Conservation (phyloP, 257 asterid genomes). For the Solanum bukasovii region DNA sequence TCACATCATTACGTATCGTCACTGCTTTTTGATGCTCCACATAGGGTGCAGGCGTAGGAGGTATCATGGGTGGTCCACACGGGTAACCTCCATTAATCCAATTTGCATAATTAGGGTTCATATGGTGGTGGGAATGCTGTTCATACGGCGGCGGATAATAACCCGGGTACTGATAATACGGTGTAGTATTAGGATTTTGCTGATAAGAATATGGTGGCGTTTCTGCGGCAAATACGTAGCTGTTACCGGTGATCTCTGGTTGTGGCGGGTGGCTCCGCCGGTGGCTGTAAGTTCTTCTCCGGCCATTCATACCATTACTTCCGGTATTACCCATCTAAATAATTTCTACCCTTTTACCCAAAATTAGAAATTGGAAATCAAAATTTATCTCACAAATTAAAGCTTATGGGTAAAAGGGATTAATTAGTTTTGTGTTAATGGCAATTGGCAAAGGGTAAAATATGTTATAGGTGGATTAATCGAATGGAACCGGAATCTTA, state of each 20-base stretch:
- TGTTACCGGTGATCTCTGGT: slow-evolving; percentile 63
- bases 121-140: not conserved
- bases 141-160: slow-evolving; percentile 59
- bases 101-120: slow-evolving; percentile 36
- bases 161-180: slow-evolving; percentile 83
- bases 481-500: not conserved
- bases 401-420: not conserved
- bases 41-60: slow-evolving; percentile 37
- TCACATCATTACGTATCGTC: slow-evolving; percentile 84
- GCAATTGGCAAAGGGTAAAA: not conserved
- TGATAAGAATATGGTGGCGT: slow-evolving; percentile 74
- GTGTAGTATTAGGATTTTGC: slow-evolving; percentile 52
- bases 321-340: slow-evolving; percentile 68
- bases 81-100: slow-evolving; percentile 72
- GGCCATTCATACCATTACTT: slow-evolving; percentile 33
- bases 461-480: not conserved
- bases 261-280: slow-evolving; percentile 18
- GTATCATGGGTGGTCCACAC: not conserved
- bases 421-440: not conserved
- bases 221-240: slow-evolving; percentile 71
- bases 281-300: slow-evolving; percentile 36
- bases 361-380: not conserved
- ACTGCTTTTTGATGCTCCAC: slow-evolving; percentile 99
- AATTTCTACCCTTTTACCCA: not conserved
- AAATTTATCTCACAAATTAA: not conserved